These are phyloP conservation scores for Aaosphaeria arxii DNA, from an alignment of 2,329 filamentous ascomycete genomes.

Conservation along the genomic window DNA sequence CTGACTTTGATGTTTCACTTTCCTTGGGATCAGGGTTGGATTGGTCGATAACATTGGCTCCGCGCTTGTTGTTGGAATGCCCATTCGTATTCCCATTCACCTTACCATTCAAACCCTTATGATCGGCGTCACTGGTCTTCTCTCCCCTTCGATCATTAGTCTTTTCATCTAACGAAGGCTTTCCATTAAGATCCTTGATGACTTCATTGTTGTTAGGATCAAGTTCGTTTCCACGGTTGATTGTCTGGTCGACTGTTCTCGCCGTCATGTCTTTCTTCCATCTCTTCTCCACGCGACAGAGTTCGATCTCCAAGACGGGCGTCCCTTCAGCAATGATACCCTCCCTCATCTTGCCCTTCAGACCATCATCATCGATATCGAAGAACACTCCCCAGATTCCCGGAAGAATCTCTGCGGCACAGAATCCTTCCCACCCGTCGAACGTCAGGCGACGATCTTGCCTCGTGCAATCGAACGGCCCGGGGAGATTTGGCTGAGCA, in stretches of 20 bases:
- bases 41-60: no score
- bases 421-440: constrained; percentile 22
- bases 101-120: no score
- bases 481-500: constrained; percentile 15
- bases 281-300: constrained; percentile 48
- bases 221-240: background rate
- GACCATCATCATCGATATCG: constrained; percentile 37
- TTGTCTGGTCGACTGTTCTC: background rate
- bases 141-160: no score
- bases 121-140: no score
- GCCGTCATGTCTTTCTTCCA: constrained; percentile 6
- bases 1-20: no score
- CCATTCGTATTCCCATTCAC: no score
- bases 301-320: constrained; percentile 52
- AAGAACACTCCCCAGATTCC: constrained; percentile 34
- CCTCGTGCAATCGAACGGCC: constrained; percentile 22
- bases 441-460: constrained; percentile 17
- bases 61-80: no score
- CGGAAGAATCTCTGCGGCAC: constrained; percentile 17
- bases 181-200: background rate
- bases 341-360: constrained; percentile 22
- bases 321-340: constrained; percentile 39
- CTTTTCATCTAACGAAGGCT: no score
- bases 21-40: no score
- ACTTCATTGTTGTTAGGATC: background rate